Percentiles rank a stretch among this genome's conserved stretches.
These are phyloP conservation scores for Talaromyces sp. DNA, from an alignment of 2,329 filamentous ascomycete genomes.

Conservation along the genomic window DNA sequence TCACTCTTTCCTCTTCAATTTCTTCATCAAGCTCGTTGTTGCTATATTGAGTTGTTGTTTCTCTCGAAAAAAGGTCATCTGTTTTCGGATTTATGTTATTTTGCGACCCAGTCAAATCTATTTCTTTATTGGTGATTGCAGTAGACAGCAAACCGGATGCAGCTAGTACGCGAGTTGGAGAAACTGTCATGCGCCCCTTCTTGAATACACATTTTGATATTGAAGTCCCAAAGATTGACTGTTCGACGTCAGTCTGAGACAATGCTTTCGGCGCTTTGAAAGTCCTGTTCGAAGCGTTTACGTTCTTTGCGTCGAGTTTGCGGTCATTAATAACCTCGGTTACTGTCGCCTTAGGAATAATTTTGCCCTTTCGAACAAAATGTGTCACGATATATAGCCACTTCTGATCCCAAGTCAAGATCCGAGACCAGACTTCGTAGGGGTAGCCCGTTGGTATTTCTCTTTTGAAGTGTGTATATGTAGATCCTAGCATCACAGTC, in stretches of 20 bases:
- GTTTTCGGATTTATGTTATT: not conserved
- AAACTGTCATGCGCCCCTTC: slow-evolving; percentile 23
- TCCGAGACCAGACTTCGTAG: slow-evolving; percentile 26
- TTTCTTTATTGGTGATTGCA: not conserved
- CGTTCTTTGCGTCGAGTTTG: not conserved
- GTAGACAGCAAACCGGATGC: slow-evolving; percentile 11
- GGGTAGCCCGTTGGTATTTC: slow-evolving; percentile 24
- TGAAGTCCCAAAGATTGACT: slow-evolving; percentile 12
- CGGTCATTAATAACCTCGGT: not conserved
- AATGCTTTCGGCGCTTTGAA: not conserved
- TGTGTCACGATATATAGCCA: slow-evolving; percentile 32
- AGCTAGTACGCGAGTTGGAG: slow-evolving; percentile 19
- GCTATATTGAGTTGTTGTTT: not conserved
- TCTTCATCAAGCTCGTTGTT: not conserved
- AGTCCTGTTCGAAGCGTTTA: not conserved
- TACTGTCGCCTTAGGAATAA: slow-evolving; percentile 13
- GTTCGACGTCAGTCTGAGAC: slow-evolving; percentile 6
- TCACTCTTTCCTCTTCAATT: slow-evolving; percentile 7
- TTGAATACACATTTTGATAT: slow-evolving; percentile 21
- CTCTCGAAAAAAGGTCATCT: not conserved
- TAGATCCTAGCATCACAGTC: slow-evolving; percentile 21
- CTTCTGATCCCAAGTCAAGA: slow-evolving; percentile 30
- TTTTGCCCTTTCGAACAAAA: slow-evolving; percentile 22
- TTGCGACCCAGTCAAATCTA: not conserved
- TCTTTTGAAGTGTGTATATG: slow-evolving; percentile 22